phyloP scores from a whole-genome alignment of 2,329 filamentous ascomycete genomes.

The Penicillium sp. region DNA sequence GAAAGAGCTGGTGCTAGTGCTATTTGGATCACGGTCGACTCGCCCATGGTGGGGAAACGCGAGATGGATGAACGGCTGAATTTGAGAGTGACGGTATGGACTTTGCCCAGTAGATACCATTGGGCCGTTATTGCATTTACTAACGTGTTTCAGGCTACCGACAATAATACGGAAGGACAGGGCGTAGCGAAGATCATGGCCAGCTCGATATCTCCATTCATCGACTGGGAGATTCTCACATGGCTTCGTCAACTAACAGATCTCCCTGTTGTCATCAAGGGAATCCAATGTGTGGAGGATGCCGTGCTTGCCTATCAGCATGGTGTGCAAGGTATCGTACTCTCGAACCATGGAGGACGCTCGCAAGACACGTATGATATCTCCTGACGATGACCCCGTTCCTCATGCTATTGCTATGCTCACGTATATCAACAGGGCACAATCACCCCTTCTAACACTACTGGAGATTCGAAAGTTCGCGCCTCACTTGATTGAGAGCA shows the following conservation, averaged over 20 bases:
- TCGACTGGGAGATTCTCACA: conserved; percentile 25
- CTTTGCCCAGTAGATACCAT: neutral
- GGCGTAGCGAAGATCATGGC: conserved; percentile 26
- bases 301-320: conserved; percentile 39
- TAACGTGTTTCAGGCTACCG: conserved; percentile 3
- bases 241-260: conserved; percentile 38
- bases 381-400: neutral
- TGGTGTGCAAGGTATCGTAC: conserved; percentile 40
- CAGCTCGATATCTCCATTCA: conserved; percentile 23
- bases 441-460: conserved; percentile 49
- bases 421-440: conserved; percentile 13
- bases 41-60: conserved; percentile 27
- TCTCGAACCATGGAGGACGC: conserved; percentile 39
- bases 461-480: conserved; percentile 56
- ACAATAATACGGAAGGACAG: conserved; percentile 13
- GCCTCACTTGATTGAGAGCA: conserved; percentile 49
- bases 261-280: conserved; percentile 33
- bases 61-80: conserved; percentile 29
- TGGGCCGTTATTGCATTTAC: neutral
- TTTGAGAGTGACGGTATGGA: conserved; percentile 17
- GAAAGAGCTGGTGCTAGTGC: conserved; percentile 22
- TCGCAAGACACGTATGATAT: conserved; percentile 37
- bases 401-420: neutral
- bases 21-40: conserved; percentile 31
- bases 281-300: conserved; percentile 44